Base-by-base conservation (phyloP, 768 basidiomycete species). In the Pulveroboletus frians region DNA sequence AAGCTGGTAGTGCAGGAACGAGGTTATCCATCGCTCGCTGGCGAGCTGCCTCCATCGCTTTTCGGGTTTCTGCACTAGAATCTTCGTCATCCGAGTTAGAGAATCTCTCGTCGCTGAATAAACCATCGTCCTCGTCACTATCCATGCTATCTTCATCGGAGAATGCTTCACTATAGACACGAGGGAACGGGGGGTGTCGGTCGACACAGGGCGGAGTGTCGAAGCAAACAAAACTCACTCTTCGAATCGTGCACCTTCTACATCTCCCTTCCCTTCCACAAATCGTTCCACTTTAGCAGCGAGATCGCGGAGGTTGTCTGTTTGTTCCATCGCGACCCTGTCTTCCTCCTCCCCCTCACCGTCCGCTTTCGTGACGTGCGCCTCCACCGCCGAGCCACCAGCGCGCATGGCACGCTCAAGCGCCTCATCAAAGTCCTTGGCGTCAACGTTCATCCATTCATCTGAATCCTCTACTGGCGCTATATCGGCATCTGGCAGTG, bases 261-360 rank as follows among this genome's bases (percentile, higher is more conserved):
- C 52, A 51, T 89, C 86, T 2, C 96, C 96, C 62, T 94, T 71
- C 3, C 88, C 92, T 57, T 92, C 83, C 2, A 99, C 84, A 62
- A 99, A 99, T n/a, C 73, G 72, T 57, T 89, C 86, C 1, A 99
- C 91, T 63, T 90, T 89, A 51, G 77, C 70, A 10, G 96, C 94
- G 45, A 99, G 75, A 51, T 79, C 76, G 57, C 81, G 82, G 27
- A 98, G 69, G 51, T 78, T 80, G 18, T 75, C 65, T 9, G 92
- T 85, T 63, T 91, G 86, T 50, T 79, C 76, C 23, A 79, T 76
- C 7, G 80, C 76, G 5, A 84, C 36, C 18, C 67, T 72, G 47
- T 83, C 81, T 36, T 64, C 61, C 29, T 45, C 47, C 13, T 36
- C 68, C 3, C 58, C 52, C 13, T 59, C 56, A 2, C 39, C 49